A percentile compares a stretch with the other conserved stretches of the same genome.
Conservation (phyloP, 73 alveolate genomes). For the Effrenium voratum region DNA sequence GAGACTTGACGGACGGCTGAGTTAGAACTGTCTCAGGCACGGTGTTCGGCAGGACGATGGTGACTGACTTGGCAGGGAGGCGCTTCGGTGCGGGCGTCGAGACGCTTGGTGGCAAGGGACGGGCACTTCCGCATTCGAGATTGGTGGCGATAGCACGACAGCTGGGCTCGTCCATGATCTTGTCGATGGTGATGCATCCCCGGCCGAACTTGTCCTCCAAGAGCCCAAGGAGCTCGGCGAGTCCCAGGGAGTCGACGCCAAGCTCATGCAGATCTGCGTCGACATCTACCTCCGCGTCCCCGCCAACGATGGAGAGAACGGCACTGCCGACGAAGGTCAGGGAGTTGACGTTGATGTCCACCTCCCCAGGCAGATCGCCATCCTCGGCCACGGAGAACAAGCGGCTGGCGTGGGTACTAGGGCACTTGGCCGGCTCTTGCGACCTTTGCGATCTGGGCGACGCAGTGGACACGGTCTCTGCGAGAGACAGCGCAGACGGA, state of each 20-base stretch:
- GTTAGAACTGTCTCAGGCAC: no score
- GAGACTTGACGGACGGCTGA: no score
- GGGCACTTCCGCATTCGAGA: background rate
- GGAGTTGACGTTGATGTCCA: background rate
- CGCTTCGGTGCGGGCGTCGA: no score
- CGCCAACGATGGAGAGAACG: conserved; percentile 49
- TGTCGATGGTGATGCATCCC: conserved; percentile 32
- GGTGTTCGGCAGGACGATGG: no score
- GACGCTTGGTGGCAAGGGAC: no score
- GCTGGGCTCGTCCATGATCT: conserved; percentile 28
- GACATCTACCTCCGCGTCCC: conserved; percentile 28
- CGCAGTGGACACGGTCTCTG: background rate
- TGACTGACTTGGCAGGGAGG: no score
- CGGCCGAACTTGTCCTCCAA: conserved; percentile 47
- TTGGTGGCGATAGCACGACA: conserved; percentile 40
- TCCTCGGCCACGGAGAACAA: background rate
- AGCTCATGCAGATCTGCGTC: conserved; percentile 44
- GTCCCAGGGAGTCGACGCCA: conserved; percentile 43
- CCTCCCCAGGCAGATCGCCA: background rate
- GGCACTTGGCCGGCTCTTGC: background rate
- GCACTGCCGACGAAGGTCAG: conserved; percentile 66
- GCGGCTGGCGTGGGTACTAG: background rate
- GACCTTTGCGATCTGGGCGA: background rate
- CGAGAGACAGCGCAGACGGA: background rate
- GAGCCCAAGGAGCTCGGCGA: conserved; percentile 33